These are phyloP conservation scores for Botrytis fragariae DNA, from an alignment of 2,329 filamentous ascomycete species.

Conservation along the genomic window DNA sequence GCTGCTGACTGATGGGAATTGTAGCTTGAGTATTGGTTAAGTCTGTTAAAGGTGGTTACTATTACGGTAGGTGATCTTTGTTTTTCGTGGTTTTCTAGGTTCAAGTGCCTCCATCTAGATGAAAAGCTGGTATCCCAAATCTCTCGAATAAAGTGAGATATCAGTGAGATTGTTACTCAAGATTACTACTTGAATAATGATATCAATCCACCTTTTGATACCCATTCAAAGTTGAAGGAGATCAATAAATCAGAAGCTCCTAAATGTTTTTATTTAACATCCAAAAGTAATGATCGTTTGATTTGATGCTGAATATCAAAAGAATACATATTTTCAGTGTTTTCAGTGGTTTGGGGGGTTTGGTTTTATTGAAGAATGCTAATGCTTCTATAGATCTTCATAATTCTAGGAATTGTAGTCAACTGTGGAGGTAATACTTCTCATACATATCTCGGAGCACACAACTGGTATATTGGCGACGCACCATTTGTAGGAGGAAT, in stretches of 20 bases:
- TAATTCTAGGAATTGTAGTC: conserved; percentile 60
- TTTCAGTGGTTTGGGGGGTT: background rate
- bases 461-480: conserved; percentile 57
- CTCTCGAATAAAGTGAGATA: background rate
- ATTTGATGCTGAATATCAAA: background rate
- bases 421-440: conserved; percentile 56
- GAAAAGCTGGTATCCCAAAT: background rate
- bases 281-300: background rate
- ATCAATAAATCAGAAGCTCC: background rate
- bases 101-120: background rate
- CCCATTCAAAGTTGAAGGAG: background rate
- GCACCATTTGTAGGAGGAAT: conserved; percentile 65
- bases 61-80: conserved; percentile 43
- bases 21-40: conserved; percentile 55
- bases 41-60: conserved; percentile 52
- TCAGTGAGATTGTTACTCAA: background rate
- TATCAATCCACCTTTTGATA: background rate
- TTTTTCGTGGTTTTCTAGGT: background rate
- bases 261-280: background rate
- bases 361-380: background rate
- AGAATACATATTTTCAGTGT: background rate
- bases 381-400: conserved; percentile 49
- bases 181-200: background rate
- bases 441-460: conserved; percentile 55
- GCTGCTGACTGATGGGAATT: background rate